Evolutionary conservation across 2,329 filamentous ascomycete genomes (phyloP), one percentile per base, ranked within the genome.

Genomic region (Neurospora sp.): DNA sequence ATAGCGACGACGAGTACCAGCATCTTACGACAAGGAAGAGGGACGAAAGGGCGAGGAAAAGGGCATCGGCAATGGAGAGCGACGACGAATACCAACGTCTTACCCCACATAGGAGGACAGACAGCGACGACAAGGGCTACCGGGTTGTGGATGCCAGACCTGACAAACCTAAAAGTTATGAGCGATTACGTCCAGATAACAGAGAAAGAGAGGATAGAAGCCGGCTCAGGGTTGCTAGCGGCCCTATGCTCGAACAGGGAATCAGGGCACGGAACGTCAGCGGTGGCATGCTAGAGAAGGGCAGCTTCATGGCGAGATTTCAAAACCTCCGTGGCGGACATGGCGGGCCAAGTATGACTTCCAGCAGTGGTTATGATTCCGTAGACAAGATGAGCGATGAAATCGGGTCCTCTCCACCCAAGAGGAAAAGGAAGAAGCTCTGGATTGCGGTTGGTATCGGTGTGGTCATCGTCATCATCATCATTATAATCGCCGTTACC

Each of bases 221-320:
- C 15, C 52, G 52, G 12, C 52, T 62, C 15, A 82, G 91, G 71
- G 83, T 91, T n/a, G 89, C 91, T 23, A 92, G 90, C 72, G 90
- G 90, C 23, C 88, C 89, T 0, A 80, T 90, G 19, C 81, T 91
- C 74, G 91, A 92, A 76, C 90, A 92, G 77, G 90, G 90, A 72
- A 33, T 62, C 17, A 62, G 52, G 52, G 23, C 52, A 62, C 52
- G 52, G 23, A 62, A 62, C 8, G 52, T 75, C 66, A 72, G 74
- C 19, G 74, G 73, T 12, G 69, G 70, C n/a, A 70, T 52, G n/a
- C 67, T 66, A 33, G 69, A 69, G 43, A 79, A 74, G 74, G 81
- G 75, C 78, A 83, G 82, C 82, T 82, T 80, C 80, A 33, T 62
- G 52, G 23, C 52, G 15, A 62, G 52, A 17, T 17, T 62, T 28